Base-by-base conservation (phyloP, 371 early-diverging fungal species). In the Fennellomyces sp. region DNA sequence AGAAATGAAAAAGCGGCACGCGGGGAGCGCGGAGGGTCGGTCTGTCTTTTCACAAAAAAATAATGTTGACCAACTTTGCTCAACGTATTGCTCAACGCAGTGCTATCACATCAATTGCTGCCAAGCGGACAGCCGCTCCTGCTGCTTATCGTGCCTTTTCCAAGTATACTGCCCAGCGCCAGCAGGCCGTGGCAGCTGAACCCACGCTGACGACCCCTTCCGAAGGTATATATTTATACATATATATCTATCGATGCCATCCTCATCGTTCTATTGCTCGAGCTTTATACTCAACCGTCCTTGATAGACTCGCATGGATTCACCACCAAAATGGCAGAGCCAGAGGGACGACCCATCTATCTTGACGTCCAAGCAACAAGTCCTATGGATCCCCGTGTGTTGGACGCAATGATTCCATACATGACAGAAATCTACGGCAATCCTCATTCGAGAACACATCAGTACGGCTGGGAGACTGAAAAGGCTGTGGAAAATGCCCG, bases 401-500 rank as follows among this genome's bases (percentile, higher is more conserved):
- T 99, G 11, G 97, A 97, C 69, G 91, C 92, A 29, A 99, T 99
- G 99, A 66, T 98, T 66, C 99, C 99, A 17, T 99, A 91, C 69
- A 85, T 93, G 81, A 98, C 96, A 21, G 87, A 93, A 58, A 81
- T 84, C 53, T 99, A 94, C 73, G 99, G 99, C 58, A 99, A 99
- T 75, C 99, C 99, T 52, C 99, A 99, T 69, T 97, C 97, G 41
- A 80, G 99, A 69, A 99, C 99, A 6, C 99, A 99, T 70, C 83
- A 91, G 53, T 98, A 93, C 72, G 99, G 99, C 38, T 99, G 99
- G 99, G 97, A 97, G 65, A 86, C 95, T 21, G 99, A 99, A 76
- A 85, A 87, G 51, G 98, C 92, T 23, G 95, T 98, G 2, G 99
- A 99, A 68, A 75, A 76, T 21, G 98, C 98, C 17, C 85, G 99